Conservation (phyloP, 2,329 filamentous ascomycete genomes). For the Hysterium pulicare region DNA sequence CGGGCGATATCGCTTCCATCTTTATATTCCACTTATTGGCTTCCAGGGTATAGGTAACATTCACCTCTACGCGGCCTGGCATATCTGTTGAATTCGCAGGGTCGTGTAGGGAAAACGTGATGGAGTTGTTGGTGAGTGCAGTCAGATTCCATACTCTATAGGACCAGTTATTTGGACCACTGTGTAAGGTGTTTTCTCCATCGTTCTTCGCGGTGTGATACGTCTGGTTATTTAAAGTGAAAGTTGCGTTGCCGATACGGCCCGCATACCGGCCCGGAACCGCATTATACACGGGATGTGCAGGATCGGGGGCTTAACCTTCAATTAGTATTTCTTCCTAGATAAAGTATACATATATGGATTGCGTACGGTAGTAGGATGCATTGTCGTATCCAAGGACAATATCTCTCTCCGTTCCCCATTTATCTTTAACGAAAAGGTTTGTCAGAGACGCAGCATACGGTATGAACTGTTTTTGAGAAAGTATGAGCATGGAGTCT, state of each 20-base stretch:
- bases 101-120: slow-evolving; percentile 29
- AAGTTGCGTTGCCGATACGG: slow-evolving; percentile 32
- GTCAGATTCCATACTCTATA: slow-evolving; percentile 28
- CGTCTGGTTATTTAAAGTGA: slow-evolving; percentile 24
- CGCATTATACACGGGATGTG: slow-evolving; percentile 34
- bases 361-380: slow-evolving; percentile 29
- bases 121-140: slow-evolving; percentile 22
- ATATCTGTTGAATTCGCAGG: slow-evolving; percentile 30
- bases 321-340: no score
- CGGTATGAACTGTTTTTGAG: slow-evolving; percentile 24
- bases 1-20: slow-evolving; percentile 28
- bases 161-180: slow-evolving; percentile 34
- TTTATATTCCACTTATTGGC: slow-evolving; percentile 33
- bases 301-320: slow-evolving; percentile 34
- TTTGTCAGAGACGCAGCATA: slow-evolving; percentile 34
- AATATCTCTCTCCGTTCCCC: slow-evolving; percentile 28
- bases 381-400: slow-evolving; percentile 34
- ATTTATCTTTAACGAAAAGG: slow-evolving; percentile 32
- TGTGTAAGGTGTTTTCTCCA: slow-evolving; percentile 32
- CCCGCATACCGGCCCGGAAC: slow-evolving; percentile 32
- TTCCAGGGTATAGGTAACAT: slow-evolving; percentile 28
- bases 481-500: neutral
- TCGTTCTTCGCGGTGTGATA: slow-evolving; percentile 29
- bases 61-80: slow-evolving; percentile 26
- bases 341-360: no score